Percentiles rank a stretch among this genome's conserved stretches.
Conservation (phyloP, 2,329 filamentous ascomycete species). For the Metarhizium brunneum region DNA sequence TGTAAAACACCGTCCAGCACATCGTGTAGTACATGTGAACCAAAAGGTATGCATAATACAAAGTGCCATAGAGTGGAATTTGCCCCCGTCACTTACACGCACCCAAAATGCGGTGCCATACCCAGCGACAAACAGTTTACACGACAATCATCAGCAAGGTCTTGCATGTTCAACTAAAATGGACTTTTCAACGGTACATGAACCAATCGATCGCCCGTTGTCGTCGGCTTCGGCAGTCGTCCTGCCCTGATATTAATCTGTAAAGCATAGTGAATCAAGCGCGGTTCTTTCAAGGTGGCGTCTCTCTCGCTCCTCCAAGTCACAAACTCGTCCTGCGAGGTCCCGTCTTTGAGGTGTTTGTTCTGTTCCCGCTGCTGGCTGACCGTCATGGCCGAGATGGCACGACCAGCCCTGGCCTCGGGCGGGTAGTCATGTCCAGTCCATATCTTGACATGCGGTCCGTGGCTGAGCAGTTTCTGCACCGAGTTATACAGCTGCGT, state of each 20-base stretch:
- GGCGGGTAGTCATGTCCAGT: slow-evolving; percentile 46
- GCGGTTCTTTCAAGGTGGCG: slow-evolving; percentile 30
- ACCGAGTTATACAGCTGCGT: slow-evolving; percentile 33
- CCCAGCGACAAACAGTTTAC: too few species aligned
- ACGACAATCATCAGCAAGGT: too few species aligned
- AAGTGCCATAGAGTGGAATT: too few species aligned
- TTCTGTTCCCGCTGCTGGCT: slow-evolving; percentile 35
- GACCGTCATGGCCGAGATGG: slow-evolving; percentile 34
- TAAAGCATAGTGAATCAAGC: slow-evolving; percentile 38
- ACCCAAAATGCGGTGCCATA: too few species aligned
- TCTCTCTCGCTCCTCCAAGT: slow-evolving; percentile 34
- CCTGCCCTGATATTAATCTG: slow-evolving; percentile 45
- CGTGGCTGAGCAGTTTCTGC: slow-evolving; percentile 30
- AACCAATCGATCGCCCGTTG: slow-evolving; percentile 21
- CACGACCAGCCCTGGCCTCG: slow-evolving; percentile 15
- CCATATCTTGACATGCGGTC: slow-evolving; percentile 37
- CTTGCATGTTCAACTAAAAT: too few species aligned
- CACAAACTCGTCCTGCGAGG: slow-evolving; percentile 34
- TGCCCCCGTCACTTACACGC: too few species aligned
- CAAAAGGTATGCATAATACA: too few species aligned
- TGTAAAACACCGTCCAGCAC: too few species aligned
- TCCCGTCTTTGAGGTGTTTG: slow-evolving; percentile 35
- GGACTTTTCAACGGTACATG: slow-evolving; percentile 23
- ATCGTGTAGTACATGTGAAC: too few species aligned
- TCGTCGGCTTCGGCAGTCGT: slow-evolving; percentile 25